Conservation (phyloP, 1,284 basidiomycete genomes). For the Cryptococcus maquisensis region DNA sequence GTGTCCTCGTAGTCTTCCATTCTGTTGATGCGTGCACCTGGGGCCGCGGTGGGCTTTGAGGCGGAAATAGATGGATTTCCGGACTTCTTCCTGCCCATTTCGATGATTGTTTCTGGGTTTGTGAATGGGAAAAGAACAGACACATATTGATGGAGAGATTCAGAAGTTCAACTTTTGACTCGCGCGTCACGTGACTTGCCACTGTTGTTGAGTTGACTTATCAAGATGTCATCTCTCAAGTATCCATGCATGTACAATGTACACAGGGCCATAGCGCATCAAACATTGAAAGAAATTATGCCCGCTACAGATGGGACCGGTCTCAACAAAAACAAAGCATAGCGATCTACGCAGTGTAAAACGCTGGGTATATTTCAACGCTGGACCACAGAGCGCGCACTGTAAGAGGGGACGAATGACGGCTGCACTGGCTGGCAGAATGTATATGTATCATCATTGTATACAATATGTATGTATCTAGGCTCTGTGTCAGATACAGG, state of each 20-base stretch:
- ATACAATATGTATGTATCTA: background rate
- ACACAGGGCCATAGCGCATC: too few species aligned
- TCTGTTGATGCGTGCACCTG: slow-evolving; percentile 33
- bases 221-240: too few species aligned
- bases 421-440: background rate
- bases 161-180: too few species aligned
- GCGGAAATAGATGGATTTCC: slow-evolving; percentile 8
- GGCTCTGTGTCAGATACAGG: background rate
- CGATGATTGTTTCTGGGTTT: background rate
- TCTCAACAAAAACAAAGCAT: too few species aligned
- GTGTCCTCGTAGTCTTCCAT: slow-evolving; percentile 49
- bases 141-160: too few species aligned
- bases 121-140: background rate
- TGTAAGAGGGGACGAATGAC: slow-evolving; percentile 2
- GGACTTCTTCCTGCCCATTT: slow-evolving; percentile 16
- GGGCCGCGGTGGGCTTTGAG: slow-evolving; percentile 15
- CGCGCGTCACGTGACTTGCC: background rate
- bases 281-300: too few species aligned
- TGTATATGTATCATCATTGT: background rate
- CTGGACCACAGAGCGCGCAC: too few species aligned
- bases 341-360: too few species aligned
- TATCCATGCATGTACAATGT: too few species aligned
- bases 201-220: too few species aligned
- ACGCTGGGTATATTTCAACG: too few species aligned
- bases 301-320: too few species aligned